These are phyloP conservation scores for Cunninghamia lanceolata DNA, from an alignment of 75 land plant genomes.

Conservation along the genomic window DNA sequence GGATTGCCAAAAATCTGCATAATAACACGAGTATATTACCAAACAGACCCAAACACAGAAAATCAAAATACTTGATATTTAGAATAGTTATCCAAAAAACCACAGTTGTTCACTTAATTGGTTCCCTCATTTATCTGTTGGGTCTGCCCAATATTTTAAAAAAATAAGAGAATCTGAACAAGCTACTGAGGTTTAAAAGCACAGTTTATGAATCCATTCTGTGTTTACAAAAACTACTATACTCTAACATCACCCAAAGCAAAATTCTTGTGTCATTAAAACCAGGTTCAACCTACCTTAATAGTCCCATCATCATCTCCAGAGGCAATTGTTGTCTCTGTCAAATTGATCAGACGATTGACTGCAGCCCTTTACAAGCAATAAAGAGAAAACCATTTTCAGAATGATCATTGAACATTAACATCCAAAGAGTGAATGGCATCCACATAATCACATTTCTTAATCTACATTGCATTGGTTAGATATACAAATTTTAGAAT, in stretches of 20 bases:
- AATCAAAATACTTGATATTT: neutral
- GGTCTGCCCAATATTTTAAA: neutral
- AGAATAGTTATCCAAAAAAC: neutral
- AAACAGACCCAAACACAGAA: neutral
- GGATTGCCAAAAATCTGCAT: neutral
- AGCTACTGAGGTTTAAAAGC: neutral
- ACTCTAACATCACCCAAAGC: neutral
- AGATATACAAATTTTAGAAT: neutral
- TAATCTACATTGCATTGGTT: neutral
- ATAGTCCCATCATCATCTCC: slow-evolving; percentile 95
- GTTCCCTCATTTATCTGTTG: neutral
- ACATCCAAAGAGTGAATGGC: neutral
- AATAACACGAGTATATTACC: neutral
- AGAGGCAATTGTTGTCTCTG: slow-evolving; percentile 77
- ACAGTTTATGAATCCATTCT: neutral
- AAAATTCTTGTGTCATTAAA: neutral
- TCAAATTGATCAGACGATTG: slow-evolving; percentile 68
- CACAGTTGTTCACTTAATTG: neutral
- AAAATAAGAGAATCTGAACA: neutral
- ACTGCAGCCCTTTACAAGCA: slow-evolving; percentile 53
- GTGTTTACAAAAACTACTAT: neutral
- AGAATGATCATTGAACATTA: neutral
- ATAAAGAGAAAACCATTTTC: neutral
- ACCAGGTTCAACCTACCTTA: slow-evolving; percentile 44
- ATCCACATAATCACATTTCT: neutral